Evolutionary conservation across 345 rosid species (phyloP).

Genomic region (Rhodamnia argentea): DNA sequence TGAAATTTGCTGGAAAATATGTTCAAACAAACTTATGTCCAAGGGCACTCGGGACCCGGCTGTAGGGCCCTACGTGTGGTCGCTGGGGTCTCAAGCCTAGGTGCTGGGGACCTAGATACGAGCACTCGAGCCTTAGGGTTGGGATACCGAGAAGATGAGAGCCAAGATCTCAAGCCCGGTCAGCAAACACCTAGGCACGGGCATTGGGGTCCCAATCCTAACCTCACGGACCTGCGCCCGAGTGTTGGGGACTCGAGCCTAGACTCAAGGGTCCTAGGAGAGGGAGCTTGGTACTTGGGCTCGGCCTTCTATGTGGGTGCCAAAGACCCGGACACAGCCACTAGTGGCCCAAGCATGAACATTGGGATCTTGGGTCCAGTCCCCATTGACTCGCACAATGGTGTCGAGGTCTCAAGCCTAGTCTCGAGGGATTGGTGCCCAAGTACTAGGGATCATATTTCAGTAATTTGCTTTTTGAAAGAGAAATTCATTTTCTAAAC

Average conservation of each 20-base stretch:
- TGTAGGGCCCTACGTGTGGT: background rate
- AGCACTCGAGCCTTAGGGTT: background rate
- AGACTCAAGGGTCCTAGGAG: background rate
- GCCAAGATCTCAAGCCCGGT: accelerated
- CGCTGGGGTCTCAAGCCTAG: background rate
- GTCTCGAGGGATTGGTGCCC: background rate
- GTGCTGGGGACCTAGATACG: background rate
- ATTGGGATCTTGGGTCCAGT: accelerated
- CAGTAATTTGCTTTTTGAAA: background rate
- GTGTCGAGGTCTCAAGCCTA: accelerated
- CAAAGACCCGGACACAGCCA: background rate
- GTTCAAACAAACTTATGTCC: background rate
- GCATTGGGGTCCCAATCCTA: background rate
- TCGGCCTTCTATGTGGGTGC: background rate
- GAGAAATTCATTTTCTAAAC: background rate
- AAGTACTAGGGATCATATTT: background rate
- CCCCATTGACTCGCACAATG: background rate
- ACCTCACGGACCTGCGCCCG: background rate
- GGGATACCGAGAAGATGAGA: background rate
- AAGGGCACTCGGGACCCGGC: background rate
- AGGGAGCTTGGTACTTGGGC: background rate
- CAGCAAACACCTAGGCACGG: background rate
- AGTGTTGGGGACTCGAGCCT: background rate
- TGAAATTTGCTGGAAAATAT: background rate
- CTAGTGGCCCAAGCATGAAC: background rate